phyloP scores from a whole-genome alignment of 2,329 filamentous ascomycete species.

The Ascochyta viciae-villosae region DNA sequence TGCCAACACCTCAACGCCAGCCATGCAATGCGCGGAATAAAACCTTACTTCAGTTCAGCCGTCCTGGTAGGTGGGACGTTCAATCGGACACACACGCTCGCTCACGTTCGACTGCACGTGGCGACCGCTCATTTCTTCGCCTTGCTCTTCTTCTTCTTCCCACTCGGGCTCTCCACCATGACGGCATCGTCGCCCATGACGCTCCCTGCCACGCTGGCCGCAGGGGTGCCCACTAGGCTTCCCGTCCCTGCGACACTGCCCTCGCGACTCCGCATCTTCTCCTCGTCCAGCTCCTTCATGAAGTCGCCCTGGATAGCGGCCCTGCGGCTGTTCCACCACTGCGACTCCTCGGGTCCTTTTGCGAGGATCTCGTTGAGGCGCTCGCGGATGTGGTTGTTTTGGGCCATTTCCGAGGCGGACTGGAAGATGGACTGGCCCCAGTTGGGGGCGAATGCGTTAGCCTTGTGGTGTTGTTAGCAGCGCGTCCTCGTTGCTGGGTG shows the following conservation, averaged over 20 bases:
- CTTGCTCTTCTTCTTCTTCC: conserved; percentile 68
- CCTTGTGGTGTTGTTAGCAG: conserved; percentile 60
- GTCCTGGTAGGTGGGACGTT: too few species aligned
- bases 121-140: conserved; percentile 54
- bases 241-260: conserved; percentile 19
- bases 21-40: conserved; percentile 13
- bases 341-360: conserved; percentile 75
- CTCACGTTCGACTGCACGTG: background rate
- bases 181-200: conserved; percentile 70
- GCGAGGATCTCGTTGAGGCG: conserved; percentile 77
- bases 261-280: conserved; percentile 37
- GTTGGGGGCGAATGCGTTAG: conserved; percentile 84
- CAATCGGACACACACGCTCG: too few species aligned
- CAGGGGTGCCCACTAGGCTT: conserved; percentile 17
- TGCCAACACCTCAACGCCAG: conserved; percentile 21
- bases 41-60: background rate
- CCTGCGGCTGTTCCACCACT: conserved; percentile 91
- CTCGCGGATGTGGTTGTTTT: conserved; percentile 79
- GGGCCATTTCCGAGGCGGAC: conserved; percentile 92
- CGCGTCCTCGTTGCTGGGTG: background rate
- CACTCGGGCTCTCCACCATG: conserved; percentile 71
- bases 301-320: conserved; percentile 76
- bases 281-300: conserved; percentile 82
- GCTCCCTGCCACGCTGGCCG: conserved; percentile 42
- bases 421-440: conserved; percentile 98